A percentile compares a stretch with the other conserved stretches of the same genome.
Conservation (phyloP, 371 early-diverging fungal species). For the Mortierella sp. region DNA sequence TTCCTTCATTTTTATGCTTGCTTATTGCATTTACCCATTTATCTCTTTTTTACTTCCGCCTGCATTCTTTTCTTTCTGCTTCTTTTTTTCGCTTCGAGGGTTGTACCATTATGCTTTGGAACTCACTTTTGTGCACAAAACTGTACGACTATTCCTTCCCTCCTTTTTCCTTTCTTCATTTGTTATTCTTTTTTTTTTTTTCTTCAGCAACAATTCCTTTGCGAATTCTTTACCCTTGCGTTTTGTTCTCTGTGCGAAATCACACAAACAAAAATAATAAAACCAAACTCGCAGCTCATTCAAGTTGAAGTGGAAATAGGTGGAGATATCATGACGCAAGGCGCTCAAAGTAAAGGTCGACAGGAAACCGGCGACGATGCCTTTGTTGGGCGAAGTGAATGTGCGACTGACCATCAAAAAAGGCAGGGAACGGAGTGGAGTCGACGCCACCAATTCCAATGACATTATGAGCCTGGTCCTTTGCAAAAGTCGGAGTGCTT, state of each 20-base stretch:
- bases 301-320: background rate
- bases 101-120: constrained; percentile 11
- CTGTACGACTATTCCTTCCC: background rate
- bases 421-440: too few species aligned
- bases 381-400: too few species aligned
- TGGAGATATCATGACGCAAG: too few species aligned
- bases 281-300: background rate
- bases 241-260: background rate
- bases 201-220: background rate
- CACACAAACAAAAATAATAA: background rate
- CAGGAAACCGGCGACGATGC: too few species aligned
- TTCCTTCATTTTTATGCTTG: background rate
- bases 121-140: constrained; percentile 14
- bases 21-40: constrained; percentile 7
- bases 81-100: background rate
- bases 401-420: too few species aligned
- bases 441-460: too few species aligned
- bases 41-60: constrained; percentile 12
- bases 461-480: too few species aligned
- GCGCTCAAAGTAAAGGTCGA: too few species aligned
- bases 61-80: background rate
- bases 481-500: too few species aligned
- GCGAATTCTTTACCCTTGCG: constrained; percentile 4
- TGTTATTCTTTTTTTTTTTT: too few species aligned
- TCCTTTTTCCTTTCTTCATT: too few species aligned